Base-by-base conservation (phyloP, 2,329 filamentous ascomycete species). In the Neodidymelliopsis sp. region DNA sequence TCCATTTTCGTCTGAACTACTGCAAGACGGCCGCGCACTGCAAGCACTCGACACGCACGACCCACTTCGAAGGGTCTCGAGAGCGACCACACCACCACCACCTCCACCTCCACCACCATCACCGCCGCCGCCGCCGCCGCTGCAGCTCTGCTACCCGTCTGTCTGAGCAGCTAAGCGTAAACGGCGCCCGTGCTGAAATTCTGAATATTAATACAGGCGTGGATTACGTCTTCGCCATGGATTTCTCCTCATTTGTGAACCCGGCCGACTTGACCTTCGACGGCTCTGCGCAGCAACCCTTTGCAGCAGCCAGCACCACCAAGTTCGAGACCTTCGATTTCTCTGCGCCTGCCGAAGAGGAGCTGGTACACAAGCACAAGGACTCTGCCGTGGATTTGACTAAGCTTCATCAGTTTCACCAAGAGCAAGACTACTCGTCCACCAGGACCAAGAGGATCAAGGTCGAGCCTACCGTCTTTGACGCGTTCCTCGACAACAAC, bases 311-410 rank as follows among this genome's bases (percentile, higher is more conserved):
- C 30, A 46, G 44, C 37, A 44, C 42, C 12, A 15, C 51, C 27
- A 47, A 46, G 38, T 62, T 52, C 41, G 54, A 53, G 43, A 28
- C 54, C 22, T 65, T 59, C 31, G 54, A 56, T 25, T 62, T 60
- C 49, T 37, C 34, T 43, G 39, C 47, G 28, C 49, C 38, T 19
- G 57, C 49, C 50, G 54, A 54, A 37, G 35, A 52, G 29, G 49
- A 52, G 49, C 49, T 52, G 41, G 49, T 52, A 46, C 49, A 52
- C 40, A 52, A 52, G 37, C 60, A 63, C 49, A 59, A 62, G 45
- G 62, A 65, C 46, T 63, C 60, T 41, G 62, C 56, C 42, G 58
- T 65, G 20, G 62, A 65, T 31, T 53, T 65, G 29, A 60, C 49
- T 47, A 52, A 52, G 42, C 49, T 52, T 36, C 42, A 46, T n/a